Evolutionary conservation across 352 stramenopile species (phyloP), one percentile per base, ranked within the genome.

Genomic region (Phytopythium oedochilum): DNA sequence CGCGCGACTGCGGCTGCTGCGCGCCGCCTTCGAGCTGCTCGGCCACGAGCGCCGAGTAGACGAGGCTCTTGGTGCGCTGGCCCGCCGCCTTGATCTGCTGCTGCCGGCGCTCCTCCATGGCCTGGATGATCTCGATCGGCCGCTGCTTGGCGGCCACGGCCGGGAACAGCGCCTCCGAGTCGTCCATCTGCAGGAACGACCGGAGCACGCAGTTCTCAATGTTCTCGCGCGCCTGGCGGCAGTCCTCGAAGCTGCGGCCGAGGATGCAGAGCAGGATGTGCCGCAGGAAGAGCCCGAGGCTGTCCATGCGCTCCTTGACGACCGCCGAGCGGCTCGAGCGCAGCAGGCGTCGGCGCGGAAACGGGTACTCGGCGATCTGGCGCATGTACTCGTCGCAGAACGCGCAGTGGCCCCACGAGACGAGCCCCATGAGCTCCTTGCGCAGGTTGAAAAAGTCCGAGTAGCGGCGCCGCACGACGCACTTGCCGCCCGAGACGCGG

Each of bases 221-320:
- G 42, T 87, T 87, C 26, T 71, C 62, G 47, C 69, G 72, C 32
- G 84, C 75, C 52, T 92, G 82, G 12, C 63, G 15, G 46, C 84
- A 94, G 43, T 83, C 68, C 38, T 87, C 70, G 42, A 91, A 92
- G 57, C 73, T 79, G 47, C 71, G 75, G 23, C 71, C 78, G 64
- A 88, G 75, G 29, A 94, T 77, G 29, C 77, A 87, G 36, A 83
- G 74, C 64, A 92, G 59, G 51, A 92, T 69, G 61, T 94, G 79
- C 29, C 82, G 73, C 34, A 94, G 59, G 26, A 94, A 94, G 3
- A 94, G 65, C 4, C 76, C 75, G 10, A 94, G 48, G 38, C 76
- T 88, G 68, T 94, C 84, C 75, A 94, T 94, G 38, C 84, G 84
- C 59, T 94, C 84, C 59, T 89, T 91, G 9, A 94, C 82, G 14